Conservation (phyloP, 306 rosid genomes). For the Argentina anserina region DNA sequence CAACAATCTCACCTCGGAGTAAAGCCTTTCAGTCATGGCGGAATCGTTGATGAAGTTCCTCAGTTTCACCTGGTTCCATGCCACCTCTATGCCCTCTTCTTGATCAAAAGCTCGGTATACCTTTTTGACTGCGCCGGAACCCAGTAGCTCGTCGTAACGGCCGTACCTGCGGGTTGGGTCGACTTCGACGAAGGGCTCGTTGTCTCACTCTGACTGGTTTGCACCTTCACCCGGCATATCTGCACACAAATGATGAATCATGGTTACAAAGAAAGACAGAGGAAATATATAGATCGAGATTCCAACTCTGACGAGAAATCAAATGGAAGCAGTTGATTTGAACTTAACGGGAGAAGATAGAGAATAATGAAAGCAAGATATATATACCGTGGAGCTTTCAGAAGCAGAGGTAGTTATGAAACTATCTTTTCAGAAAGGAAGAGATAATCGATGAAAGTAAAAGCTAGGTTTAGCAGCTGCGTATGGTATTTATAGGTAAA, state of each 20-base stretch:
- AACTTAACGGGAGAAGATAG: neutral
- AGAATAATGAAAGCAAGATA: neutral
- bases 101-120: conserved; percentile 91
- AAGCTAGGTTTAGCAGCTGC: neutral
- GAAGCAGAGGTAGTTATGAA: neutral
- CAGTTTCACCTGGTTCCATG: conserved; percentile 93
- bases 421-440: neutral
- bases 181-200: conserved; percentile 61
- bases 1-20: conserved; percentile 69
- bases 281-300: no score
- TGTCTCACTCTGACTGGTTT: conserved; percentile 44
- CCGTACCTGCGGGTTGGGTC: conserved; percentile 75
- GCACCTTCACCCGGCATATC: conserved; percentile 63
- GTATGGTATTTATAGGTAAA: neutral
- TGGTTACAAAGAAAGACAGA: no score
- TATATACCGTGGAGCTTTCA: neutral
- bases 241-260: conserved; percentile 15
- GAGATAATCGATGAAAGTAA: neutral
- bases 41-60: conserved; percentile 58
- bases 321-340: neutral
- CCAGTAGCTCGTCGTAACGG: conserved; percentile 65
- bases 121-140: conserved; percentile 77
- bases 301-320: no score
- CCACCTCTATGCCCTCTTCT: conserved; percentile 89
- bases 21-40: conserved; percentile 67